Evolutionary conservation across 768 basidiomycete genomes (phyloP), one percentile per base, ranked within the genome.

Genomic region (Pleurotus pulmonarius): DNA sequence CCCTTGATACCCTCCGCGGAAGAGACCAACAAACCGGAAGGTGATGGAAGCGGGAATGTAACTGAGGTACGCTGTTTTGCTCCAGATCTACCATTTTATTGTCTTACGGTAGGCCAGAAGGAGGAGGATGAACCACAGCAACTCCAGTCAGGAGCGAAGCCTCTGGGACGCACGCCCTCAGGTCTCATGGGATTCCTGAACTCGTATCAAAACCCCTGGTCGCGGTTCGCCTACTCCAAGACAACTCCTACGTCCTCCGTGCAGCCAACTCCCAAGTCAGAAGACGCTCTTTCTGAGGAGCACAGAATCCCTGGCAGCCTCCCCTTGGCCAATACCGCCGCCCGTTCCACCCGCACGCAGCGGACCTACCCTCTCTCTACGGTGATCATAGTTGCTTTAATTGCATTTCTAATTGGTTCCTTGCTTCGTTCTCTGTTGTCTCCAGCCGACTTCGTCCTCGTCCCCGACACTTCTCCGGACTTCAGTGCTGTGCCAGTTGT

Each of bases 381-480:
- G 41, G 70, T 96, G 57, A 65, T 97, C 62, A 74, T 93, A 58
- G 82, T 89, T 39, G 93, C 86, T 39, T 70, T 98, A 60, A 90
- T 97, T 63, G 88, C 90, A 24, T 94, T 98, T 70, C 74, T 98
- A 64, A 82, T 98, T 64, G 96, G 96, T 56, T 95, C 93, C 24
- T 75, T 98, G 55, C 73, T 97, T 59, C 83, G 96, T 55, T 93
- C 92, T 15, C 77, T 98, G 59, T 75, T 98, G 39, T 90, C 88
- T 5, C 92, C 96, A 44, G 91, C 88, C 13, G 96, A 97, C 71
- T 95, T 94, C 73, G 85, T 94, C 44, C 87, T 93, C 67, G 83
- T 92, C 43, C 29, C 29, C 29, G 87, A 82, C 62, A 77, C 75
- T 60, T 83, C 86, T 61, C 59, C 79, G 59, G 67, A 70, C 65